These are phyloP conservation scores for Eragrostis tef DNA, from an alignment of 202 grass and related monocot species.

Conservation along the genomic window DNA sequence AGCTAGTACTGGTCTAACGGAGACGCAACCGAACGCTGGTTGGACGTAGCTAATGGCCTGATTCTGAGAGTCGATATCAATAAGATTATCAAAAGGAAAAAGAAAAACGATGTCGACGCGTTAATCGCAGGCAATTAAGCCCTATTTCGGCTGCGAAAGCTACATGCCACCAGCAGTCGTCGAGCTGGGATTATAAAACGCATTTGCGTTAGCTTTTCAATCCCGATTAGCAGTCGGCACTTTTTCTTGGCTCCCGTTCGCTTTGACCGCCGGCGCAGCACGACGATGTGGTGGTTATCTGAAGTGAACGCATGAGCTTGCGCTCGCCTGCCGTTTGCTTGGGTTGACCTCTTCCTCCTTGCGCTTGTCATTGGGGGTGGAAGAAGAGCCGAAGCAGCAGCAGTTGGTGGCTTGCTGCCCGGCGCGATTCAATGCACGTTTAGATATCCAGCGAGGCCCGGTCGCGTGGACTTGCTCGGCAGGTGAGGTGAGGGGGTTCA, in stretches of 20 bases:
- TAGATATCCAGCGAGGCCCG: not conserved
- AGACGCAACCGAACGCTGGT: not conserved
- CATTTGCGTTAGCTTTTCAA: not conserved
- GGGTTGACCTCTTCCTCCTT: slow-evolving; percentile 59
- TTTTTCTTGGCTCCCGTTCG: not conserved
- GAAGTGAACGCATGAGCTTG: slow-evolving; percentile 17
- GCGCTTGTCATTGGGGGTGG: not conserved
- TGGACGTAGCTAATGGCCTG: not conserved
- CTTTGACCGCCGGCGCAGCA: slow-evolving; percentile 23
- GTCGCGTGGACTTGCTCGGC: slow-evolving; percentile 11
- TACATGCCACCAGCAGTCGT: slow-evolving; percentile 23
- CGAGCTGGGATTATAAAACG: not conserved
- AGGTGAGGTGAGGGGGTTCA: not conserved
- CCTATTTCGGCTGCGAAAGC: slow-evolving; percentile 19
- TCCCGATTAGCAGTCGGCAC: slow-evolving; percentile 16
- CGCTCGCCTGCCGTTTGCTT: not conserved
- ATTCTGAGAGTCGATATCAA: not conserved
- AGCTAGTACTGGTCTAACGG: not conserved
- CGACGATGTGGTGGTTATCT: not conserved
- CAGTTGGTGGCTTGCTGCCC: not conserved
- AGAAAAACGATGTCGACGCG: not conserved
- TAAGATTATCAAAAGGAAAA: not conserved
- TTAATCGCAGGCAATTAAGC: not conserved
- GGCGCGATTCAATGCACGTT: slow-evolving; percentile 9
- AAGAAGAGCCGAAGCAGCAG: not conserved